Evolutionary conservation across 2,329 filamentous ascomycete species (phyloP).

Genomic region (Trichoderma lentiforme): DNA sequence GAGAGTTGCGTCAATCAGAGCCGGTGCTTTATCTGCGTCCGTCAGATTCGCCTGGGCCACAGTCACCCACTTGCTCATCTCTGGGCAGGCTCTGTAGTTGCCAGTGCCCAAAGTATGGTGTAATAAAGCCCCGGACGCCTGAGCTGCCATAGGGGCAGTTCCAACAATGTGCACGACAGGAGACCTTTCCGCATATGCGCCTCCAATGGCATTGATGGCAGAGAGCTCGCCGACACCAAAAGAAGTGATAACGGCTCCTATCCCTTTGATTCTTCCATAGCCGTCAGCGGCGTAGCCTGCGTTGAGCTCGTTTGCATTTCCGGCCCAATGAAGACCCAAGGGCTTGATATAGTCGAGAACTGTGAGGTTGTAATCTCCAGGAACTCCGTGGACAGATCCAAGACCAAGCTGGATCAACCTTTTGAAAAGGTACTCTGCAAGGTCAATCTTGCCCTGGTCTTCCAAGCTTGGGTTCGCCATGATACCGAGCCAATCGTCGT

Average conservation of each 20-base stretch:
- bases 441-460: slow-evolving; percentile 1
- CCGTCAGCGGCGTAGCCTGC: slow-evolving; percentile 56
- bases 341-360: slow-evolving; percentile 38
- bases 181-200: slow-evolving; percentile 54
- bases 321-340: slow-evolving; percentile 41
- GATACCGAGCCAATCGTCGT: neutral
- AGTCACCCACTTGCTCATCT: slow-evolving; percentile 49
- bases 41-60: slow-evolving; percentile 44
- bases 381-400: slow-evolving; percentile 51
- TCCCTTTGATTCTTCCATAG: slow-evolving; percentile 53
- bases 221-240: slow-evolving; percentile 59
- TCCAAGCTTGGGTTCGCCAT: neutral
- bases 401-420: slow-evolving; percentile 58
- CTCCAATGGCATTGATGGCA: slow-evolving; percentile 57
- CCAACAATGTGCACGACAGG: slow-evolving; percentile 58
- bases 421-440: slow-evolving; percentile 52
- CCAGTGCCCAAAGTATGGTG: slow-evolving; percentile 58
- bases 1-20: slow-evolving; percentile 50
- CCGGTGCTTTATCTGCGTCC: slow-evolving; percentile 43
- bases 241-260: slow-evolving; percentile 52
- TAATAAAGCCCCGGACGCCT: slow-evolving; percentile 42
- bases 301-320: slow-evolving; percentile 58
- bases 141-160: slow-evolving; percentile 43
- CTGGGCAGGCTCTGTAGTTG: slow-evolving; percentile 48
- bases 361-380: slow-evolving; percentile 41